Conservation (phyloP, 495 filamentous ascomycete genomes). For the Ascodesmis nigricans region DNA sequence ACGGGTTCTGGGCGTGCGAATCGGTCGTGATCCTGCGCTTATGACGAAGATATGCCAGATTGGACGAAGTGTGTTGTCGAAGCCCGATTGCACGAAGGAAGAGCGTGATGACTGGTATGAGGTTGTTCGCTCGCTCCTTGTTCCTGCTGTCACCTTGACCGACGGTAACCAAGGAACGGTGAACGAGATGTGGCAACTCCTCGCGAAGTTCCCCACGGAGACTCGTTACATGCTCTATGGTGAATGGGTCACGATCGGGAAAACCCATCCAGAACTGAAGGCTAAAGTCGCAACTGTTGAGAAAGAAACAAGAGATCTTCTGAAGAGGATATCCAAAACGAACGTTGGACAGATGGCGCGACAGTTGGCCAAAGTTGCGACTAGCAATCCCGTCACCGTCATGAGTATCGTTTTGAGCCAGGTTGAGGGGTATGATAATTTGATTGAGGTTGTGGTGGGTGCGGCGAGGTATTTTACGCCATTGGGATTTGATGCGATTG, state of each 20-base stretch:
- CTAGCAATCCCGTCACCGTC: conserved; percentile 71
- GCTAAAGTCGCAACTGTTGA: conserved; percentile 53
- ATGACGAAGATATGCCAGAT: conserved; percentile 62
- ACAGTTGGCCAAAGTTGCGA: conserved; percentile 65
- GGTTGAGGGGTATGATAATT: conserved; percentile 76
- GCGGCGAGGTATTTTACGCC: conserved; percentile 83
- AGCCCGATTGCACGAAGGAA: conserved; percentile 35
- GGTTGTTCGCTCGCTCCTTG: conserved; percentile 56
- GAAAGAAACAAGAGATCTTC: conserved; percentile 52
- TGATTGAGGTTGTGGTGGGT: conserved; percentile 80
- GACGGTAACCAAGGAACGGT: conserved; percentile 62
- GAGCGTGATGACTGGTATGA: conserved; percentile 14
- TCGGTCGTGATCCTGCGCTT: conserved; percentile 62
- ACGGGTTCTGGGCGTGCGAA: conserved; percentile 64
- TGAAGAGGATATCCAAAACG: conserved; percentile 67
- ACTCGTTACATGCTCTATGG: conserved; percentile 75
- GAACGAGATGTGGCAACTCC: conserved; percentile 61
- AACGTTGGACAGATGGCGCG: conserved; percentile 72
- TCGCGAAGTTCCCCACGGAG: conserved; percentile 52
- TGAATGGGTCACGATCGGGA: conserved; percentile 68
- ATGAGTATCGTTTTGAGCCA: conserved; percentile 68
- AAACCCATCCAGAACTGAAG: conserved; percentile 41
- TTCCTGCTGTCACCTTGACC: conserved; percentile 65
- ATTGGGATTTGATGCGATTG: conserved; percentile 55
- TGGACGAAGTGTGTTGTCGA: conserved; percentile 46